Evolutionary conservation across 192 early-diverging fungal genomes (phyloP).

Genomic region (Cetraspora pellucida): DNA sequence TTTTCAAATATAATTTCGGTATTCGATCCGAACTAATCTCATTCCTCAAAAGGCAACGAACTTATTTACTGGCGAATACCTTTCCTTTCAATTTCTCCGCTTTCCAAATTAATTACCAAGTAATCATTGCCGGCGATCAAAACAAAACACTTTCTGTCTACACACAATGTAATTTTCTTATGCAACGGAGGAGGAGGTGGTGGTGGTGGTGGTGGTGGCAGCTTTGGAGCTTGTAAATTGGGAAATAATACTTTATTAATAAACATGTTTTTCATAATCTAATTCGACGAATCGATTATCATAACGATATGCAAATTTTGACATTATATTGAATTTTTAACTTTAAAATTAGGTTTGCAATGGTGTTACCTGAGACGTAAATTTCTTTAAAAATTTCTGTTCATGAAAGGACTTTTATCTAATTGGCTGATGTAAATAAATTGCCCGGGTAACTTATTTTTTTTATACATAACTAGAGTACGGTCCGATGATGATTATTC

Average conservation of each 20-base stretch:
- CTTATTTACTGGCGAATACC: neutral
- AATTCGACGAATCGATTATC: too few relatives aligned
- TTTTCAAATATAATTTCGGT: neutral
- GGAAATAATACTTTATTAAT: neutral
- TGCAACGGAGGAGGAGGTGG: conserved; percentile 10
- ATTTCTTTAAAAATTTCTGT: too few relatives aligned
- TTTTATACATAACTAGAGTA: too few relatives aligned
- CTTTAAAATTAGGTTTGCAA: too few relatives aligned
- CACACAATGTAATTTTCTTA: conserved; percentile 6
- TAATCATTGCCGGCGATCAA: conserved; percentile 21
- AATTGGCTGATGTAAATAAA: too few relatives aligned
- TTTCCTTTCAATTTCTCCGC: conserved; percentile 18
- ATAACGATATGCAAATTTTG: too few relatives aligned
- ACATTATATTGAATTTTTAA: too few relatives aligned
- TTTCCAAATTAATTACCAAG: conserved; percentile 14
- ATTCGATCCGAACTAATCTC: neutral
- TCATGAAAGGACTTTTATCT: too few relatives aligned
- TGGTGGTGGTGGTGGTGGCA: neutral
- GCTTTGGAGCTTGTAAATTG: neutral
- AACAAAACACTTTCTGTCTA: conserved; percentile 27
- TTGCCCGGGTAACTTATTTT: too few relatives aligned
- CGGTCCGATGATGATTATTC: too few relatives aligned
- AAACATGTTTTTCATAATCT: too few relatives aligned
- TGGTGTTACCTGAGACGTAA: too few relatives aligned
- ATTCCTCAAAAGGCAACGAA: conserved; percentile 5